Base-by-base conservation (phyloP, 2,329 filamentous ascomycete genomes). In the Hirsutella minnesotensis region DNA sequence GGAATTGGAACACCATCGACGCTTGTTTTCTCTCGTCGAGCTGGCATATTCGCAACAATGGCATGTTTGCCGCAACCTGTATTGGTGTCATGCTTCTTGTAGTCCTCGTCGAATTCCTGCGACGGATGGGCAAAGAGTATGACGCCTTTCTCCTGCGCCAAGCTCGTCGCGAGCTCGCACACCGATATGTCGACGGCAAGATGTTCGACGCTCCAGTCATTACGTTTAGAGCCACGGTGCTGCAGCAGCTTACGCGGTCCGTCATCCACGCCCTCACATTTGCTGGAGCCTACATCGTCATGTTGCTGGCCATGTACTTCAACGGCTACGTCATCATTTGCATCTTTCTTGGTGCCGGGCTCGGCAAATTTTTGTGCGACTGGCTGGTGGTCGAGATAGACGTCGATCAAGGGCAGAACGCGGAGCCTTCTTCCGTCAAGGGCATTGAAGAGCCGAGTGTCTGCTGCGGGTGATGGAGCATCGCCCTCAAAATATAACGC, bases 61-160 rank as follows among this genome's bases (percentile, higher is more conserved):
- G 74, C 59, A 83, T 83, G 72, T 89, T 92, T 59, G 84, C 81
- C 29, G 85, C 81, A 27, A 83, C 79, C 33, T 90, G 86, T 63
- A 79, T 92, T 53, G 85, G 83, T 46, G 78, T 86, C 16, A 68
- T 86, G 42, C 65, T 81, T 4, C 77, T 92, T 29, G 82, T 84
- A 46, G 70, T 89, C 37, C 56, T 66, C 3, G 78, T 92, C 50
- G 85, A 92, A 56, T 67, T 80, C 46, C 69, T 88, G 20, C 82
- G 85, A 21, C 79, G 84, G n/a, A 52, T 75, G 18, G 71, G 74
- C 47, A 79, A 80, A 48, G 83, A 87, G 58, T 88, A 83, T 58
- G 85, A 90, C 57, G 69, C 72, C 24, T 74, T 75, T 47, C 68
- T 86, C 19, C 57, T 79, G 37, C 72, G 73, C 16, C 69, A 72